Conservation (phyloP, 2,329 filamentous ascomycete species). For the Botryotinia globosa region DNA sequence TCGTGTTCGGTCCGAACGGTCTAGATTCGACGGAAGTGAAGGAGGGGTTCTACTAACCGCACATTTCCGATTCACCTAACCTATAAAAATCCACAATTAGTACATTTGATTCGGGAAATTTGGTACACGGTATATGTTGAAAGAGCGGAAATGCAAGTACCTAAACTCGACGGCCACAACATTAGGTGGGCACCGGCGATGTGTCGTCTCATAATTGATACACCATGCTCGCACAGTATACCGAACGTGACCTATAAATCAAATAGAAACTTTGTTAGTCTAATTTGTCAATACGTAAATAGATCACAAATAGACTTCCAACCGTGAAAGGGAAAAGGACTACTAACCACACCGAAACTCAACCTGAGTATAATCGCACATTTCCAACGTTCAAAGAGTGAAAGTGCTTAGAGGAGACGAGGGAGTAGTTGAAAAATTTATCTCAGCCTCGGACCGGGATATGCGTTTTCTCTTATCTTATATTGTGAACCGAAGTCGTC, state of each 20-base stretch:
- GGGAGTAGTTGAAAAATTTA: conserved; percentile 2
- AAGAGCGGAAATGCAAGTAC: conserved; percentile 24
- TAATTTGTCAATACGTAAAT: not conserved
- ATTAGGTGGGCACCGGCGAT: conserved; percentile 53
- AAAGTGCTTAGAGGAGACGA: not conserved
- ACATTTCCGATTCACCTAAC: conserved; percentile 32
- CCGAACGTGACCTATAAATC: conserved; percentile 45
- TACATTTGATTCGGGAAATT: conserved; percentile 19
- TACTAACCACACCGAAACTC: conserved; percentile 48
- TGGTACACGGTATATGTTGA: not conserved
- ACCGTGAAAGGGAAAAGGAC: not conserved
- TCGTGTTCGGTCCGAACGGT: not conserved
- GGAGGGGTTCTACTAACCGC: conserved; percentile 29
- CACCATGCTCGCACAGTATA: conserved; percentile 57
- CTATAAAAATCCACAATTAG: conserved; percentile 25
- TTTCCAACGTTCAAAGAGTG: conserved; percentile 32
- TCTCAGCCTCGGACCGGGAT: conserved; percentile 13
- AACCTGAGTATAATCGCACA: conserved; percentile 60
- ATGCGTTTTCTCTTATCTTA: conserved; percentile 9
- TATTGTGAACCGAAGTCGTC: conserved; percentile 6
- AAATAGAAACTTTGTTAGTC: not conserved
- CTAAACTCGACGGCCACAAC: conserved; percentile 42
- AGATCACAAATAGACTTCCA: not conserved
- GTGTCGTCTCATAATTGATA: conserved; percentile 47
- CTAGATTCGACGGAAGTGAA: conserved; percentile 1